These are phyloP conservation scores for Cryphonectria parasitica DNA, from an alignment of 2,329 filamentous ascomycete genomes.

Conservation along the genomic window DNA sequence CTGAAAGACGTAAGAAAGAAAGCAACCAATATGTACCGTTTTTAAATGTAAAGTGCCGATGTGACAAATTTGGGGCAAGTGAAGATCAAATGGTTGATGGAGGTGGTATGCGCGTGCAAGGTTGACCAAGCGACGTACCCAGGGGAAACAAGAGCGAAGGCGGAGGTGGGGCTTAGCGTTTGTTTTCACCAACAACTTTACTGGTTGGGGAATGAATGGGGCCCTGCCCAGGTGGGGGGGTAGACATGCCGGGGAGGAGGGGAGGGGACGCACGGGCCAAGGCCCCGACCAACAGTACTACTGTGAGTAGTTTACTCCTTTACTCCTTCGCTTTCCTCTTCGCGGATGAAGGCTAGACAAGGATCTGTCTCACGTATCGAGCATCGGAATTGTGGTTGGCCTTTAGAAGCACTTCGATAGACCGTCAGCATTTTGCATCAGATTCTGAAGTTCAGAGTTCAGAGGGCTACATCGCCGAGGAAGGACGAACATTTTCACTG, in stretches of 20 bases:
- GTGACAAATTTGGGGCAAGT: not conserved
- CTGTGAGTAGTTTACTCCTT: no score
- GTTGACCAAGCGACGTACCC: constrained; percentile 29
- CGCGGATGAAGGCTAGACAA: not conserved
- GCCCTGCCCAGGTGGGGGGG: not conserved
- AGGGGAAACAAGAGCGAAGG: not conserved
- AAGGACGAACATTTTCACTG: constrained; percentile 26
- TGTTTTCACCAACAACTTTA: not conserved
- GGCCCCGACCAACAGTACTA: not conserved
- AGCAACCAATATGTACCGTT: not conserved
- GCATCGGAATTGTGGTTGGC: not conserved
- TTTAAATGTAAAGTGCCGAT: constrained; percentile 9
- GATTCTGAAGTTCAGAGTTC: not conserved
- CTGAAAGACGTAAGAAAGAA: not conserved
- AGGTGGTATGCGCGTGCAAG: constrained; percentile 10
- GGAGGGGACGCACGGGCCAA: not conserved
- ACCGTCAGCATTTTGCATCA: not conserved
- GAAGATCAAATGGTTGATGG: constrained; percentile 5
- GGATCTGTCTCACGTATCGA: not conserved
- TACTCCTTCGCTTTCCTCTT: not conserved
- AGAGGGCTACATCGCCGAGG: not conserved
- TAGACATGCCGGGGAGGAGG: not conserved
- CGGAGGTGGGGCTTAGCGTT: not conserved
- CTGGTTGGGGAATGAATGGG: not conserved
- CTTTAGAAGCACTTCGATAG: not conserved